A percentile compares a stretch with the other conserved stretches of the same genome.
Conservation (phyloP, 768 basidiomycete species). For the Ramaria rubella region DNA sequence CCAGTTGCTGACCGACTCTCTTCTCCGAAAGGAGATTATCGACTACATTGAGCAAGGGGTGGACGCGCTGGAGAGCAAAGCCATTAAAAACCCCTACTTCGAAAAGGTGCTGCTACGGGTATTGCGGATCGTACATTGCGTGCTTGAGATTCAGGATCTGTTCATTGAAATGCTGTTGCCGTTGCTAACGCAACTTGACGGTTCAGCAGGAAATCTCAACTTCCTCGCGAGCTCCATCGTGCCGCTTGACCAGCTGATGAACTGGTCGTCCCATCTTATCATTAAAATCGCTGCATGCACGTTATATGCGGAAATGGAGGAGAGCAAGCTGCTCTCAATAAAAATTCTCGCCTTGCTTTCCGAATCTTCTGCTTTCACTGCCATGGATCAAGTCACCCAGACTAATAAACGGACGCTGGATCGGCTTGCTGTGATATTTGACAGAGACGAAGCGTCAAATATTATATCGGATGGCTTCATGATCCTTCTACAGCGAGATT, state of each 20-base stretch:
- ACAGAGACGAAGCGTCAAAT: conserved; percentile 78
- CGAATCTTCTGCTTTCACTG: conserved; percentile 47
- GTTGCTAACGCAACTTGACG: conserved; percentile 59
- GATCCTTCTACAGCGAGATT: conserved; percentile 54
- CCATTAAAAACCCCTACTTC: conserved; percentile 51
- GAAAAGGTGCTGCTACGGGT: conserved; percentile 70
- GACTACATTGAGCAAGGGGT: conserved; percentile 78
- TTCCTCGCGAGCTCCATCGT: conserved; percentile 34
- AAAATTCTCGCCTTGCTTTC: conserved; percentile 70
- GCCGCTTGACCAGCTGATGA: conserved; percentile 66
- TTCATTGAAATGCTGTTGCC: conserved; percentile 88
- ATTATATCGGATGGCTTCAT: conserved; percentile 78
- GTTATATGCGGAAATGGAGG: conserved; percentile 52
- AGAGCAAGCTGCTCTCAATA: conserved; percentile 67
- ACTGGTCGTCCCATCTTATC: conserved; percentile 63
- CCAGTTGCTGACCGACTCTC: conserved; percentile 64
- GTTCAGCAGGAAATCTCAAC: conserved; percentile 25
- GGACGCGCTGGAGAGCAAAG: conserved; percentile 64
- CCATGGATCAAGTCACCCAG: conserved; percentile 29
- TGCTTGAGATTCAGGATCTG: conserved; percentile 79
- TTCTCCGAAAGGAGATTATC: conserved; percentile 67
- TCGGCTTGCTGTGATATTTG: conserved; percentile 70
- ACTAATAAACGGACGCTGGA: conserved; percentile 37
- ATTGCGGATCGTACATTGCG: conserved; percentile 72
- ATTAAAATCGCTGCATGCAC: conserved; percentile 82